Evolutionary conservation across 208 protist genomes (phyloP).

Genomic region (Endotrypanum monterogeii): DNA sequence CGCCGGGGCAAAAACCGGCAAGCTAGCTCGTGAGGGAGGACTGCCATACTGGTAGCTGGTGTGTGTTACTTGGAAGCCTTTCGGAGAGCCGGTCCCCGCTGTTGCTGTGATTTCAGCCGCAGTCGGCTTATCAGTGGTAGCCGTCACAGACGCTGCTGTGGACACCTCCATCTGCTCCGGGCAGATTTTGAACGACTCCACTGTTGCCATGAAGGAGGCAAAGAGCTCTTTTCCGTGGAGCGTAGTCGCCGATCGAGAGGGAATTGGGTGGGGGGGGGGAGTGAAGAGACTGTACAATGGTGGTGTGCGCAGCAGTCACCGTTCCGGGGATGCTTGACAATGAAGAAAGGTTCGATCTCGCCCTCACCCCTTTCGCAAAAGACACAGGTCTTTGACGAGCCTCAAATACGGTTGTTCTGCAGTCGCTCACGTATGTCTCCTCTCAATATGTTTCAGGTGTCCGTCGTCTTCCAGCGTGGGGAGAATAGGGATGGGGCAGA

Average conservation of each 20-base stretch:
- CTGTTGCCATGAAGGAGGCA: conserved; percentile 3
- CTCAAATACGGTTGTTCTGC: neutral
- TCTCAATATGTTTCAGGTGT: neutral
- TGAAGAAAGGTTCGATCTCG: neutral
- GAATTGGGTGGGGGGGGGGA: too few relatives aligned
- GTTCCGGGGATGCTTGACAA: neutral
- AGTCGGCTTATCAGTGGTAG: neutral
- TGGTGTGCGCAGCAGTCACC: neutral
- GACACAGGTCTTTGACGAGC: neutral
- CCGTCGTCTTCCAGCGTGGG: too few relatives aligned
- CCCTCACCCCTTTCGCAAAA: neutral
- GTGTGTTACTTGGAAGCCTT: conserved; percentile 36
- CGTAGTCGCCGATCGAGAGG: neutral
- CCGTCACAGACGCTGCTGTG: neutral
- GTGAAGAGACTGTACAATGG: too few relatives aligned
- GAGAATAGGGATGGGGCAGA: neutral
- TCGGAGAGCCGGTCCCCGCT: neutral
- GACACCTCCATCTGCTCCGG: neutral
- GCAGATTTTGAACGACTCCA: neutral
- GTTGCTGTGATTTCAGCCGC: neutral
- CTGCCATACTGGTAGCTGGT: conserved; percentile 32
- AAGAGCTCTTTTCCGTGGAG: neutral
- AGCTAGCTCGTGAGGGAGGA: conserved; percentile 11
- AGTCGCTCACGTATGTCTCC: neutral
- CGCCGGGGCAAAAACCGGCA: conserved; percentile 14